These are phyloP conservation scores for Chrysanthemum lavandulifolium DNA, from an alignment of 129 eudicot species.

Conservation along the genomic window DNA sequence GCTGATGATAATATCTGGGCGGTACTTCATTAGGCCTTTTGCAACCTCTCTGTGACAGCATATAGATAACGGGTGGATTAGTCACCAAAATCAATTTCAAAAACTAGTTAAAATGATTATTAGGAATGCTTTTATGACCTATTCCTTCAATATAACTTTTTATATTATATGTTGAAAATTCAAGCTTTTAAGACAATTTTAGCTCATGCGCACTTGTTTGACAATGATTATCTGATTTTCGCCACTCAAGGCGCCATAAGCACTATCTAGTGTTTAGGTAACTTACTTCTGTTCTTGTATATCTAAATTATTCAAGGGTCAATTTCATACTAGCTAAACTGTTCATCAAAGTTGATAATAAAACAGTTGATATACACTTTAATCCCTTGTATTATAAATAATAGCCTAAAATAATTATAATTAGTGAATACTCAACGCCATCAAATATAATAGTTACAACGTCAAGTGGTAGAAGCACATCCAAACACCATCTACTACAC, in stretches of 20 bases:
- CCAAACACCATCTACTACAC: constrained; percentile 7
- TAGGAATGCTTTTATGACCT: no score
- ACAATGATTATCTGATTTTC: background rate
- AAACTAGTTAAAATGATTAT: no score
- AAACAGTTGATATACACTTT: background rate
- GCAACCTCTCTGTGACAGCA: constrained; percentile 77
- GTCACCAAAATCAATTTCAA: constrained; percentile 2
- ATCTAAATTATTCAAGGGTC: background rate
- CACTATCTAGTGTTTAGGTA: background rate
- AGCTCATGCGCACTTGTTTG: background rate
- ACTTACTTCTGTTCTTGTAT: background rate
- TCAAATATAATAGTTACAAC: background rate
- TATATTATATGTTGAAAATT: background rate
- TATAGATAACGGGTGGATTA: constrained; percentile 12
- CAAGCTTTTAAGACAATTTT: background rate
- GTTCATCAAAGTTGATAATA: background rate
- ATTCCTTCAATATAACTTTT: no score
- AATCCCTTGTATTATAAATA: background rate
- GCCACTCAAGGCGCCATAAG: background rate
- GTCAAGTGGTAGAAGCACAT: background rate
- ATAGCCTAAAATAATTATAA: background rate
- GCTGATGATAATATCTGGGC: constrained; percentile 92
- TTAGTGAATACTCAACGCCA: background rate
- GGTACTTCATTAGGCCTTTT: constrained; percentile 91
- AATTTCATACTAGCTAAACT: background rate